A percentile compares a stretch with the other conserved stretches of the same genome.
phyloP scores from a whole-genome alignment of 2,329 filamentous ascomycete genomes.

The Elsinoe australis region DNA sequence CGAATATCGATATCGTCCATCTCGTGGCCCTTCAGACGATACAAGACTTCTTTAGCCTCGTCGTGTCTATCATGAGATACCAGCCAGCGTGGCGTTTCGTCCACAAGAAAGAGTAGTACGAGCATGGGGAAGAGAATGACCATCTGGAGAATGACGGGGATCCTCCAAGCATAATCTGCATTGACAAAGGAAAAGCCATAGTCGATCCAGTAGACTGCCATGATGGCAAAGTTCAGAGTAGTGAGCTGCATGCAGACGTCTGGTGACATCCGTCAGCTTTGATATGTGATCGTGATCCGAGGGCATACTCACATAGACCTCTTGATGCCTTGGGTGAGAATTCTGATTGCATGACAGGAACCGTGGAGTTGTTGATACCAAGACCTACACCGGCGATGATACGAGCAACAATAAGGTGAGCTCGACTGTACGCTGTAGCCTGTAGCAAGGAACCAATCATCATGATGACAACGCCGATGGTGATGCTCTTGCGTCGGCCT shows the following conservation, averaged over 20 bases:
- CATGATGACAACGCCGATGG: constrained; percentile 39
- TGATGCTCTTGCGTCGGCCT: constrained; percentile 39
- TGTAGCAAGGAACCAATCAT: constrained; percentile 26
- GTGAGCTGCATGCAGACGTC: constrained; percentile 39
- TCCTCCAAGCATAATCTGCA: constrained; percentile 34
- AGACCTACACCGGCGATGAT: constrained; percentile 28
- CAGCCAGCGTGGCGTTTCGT: constrained; percentile 40
- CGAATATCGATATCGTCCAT: constrained; percentile 24
- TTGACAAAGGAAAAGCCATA: constrained; percentile 33
- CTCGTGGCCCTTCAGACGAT: constrained; percentile 25
- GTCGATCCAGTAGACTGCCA: constrained; percentile 42
- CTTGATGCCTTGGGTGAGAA: constrained; percentile 28
- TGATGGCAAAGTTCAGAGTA: constrained; percentile 42
- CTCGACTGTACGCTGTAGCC: constrained; percentile 22
- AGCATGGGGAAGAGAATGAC: constrained; percentile 37
- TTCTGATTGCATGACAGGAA: constrained; percentile 41
- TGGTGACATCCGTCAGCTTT: neutral
- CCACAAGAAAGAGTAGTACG: constrained; percentile 32
- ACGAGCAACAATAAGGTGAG: constrained; percentile 24
- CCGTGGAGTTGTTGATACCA: constrained; percentile 41
- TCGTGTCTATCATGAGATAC: constrained; percentile 34
- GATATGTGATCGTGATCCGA: neutral
- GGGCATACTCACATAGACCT: constrained; percentile 31
- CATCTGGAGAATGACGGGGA: constrained; percentile 39
- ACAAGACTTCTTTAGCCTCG: constrained; percentile 32